These are phyloP conservation scores for Clonostachys byssicola DNA, from an alignment of 2,329 filamentous ascomycete species.

Conservation along the genomic window DNA sequence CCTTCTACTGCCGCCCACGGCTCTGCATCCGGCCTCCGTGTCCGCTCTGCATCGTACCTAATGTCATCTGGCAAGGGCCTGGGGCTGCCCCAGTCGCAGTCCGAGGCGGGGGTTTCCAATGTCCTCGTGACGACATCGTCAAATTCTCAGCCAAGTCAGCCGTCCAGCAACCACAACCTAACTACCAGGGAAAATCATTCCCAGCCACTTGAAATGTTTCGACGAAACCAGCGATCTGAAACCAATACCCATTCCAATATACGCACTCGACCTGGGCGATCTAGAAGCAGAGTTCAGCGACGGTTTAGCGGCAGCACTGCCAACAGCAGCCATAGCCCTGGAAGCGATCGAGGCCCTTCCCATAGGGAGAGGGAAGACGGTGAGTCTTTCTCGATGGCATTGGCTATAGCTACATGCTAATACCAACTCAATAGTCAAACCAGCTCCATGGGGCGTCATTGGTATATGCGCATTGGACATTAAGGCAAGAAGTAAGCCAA, in stretches of 20 bases:
- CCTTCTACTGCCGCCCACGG: slow-evolving; percentile 47
- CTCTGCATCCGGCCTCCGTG: slow-evolving; percentile 45
- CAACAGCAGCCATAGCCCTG: slow-evolving; percentile 77
- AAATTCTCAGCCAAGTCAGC: slow-evolving; percentile 30
- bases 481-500: slow-evolving; percentile 95
- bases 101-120: slow-evolving; percentile 45
- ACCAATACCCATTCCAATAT: slow-evolving; percentile 23
- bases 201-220: slow-evolving; percentile 38
- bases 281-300: slow-evolving; percentile 66
- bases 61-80: slow-evolving; percentile 39
- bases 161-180: slow-evolving; percentile 39
- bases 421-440: slow-evolving; percentile 39
- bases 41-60: slow-evolving; percentile 37
- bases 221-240: slow-evolving; percentile 32
- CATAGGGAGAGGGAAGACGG: slow-evolving; percentile 55
- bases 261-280: slow-evolving; percentile 47
- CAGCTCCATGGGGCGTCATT: slow-evolving; percentile 64
- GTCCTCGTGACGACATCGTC: slow-evolving; percentile 46
- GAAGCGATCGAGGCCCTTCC: slow-evolving; percentile 59
- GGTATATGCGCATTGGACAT: slow-evolving; percentile 94
- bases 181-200: slow-evolving; percentile 34
- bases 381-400: slow-evolving; percentile 15
- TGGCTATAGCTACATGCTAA: slow-evolving; percentile 15
- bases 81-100: slow-evolving; percentile 29
- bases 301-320: slow-evolving; percentile 78